Evolutionary conservation across 768 basidiomycete species (phyloP).

Genomic region (Suillus luteus): DNA sequence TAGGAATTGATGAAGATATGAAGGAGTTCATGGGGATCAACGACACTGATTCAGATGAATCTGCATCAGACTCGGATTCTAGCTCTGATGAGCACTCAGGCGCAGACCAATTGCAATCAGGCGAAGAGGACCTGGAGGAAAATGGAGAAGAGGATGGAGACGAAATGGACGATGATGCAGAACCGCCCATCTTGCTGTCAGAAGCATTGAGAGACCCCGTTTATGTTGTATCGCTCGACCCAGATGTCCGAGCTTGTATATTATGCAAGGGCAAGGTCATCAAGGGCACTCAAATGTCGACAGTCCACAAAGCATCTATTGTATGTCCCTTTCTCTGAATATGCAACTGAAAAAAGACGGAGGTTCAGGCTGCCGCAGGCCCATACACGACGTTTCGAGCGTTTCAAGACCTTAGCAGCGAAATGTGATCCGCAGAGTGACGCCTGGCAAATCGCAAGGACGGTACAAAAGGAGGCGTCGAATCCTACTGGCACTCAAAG

Average conservation of each 20-base stretch:
- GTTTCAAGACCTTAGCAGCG: conserved; percentile 46
- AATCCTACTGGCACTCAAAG: background rate
- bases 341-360: conserved; percentile 1
- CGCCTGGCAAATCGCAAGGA: conserved; percentile 45
- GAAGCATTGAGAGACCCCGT: conserved; percentile 67
- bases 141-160: conserved; percentile 31
- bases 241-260: conserved; percentile 59
- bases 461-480: conserved; percentile 13
- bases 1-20: conserved; percentile 64
- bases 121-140: conserved; percentile 21
- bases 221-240: conserved; percentile 56
- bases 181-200: conserved; percentile 51
- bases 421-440: conserved; percentile 44
- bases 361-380: conserved; percentile 42
- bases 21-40: conserved; percentile 66
- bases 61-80: conserved; percentile 50
- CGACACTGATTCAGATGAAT: conserved; percentile 76
- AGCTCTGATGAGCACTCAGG: conserved; percentile 31
- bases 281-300: conserved; percentile 57
- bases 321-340: conserved; percentile 45
- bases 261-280: conserved; percentile 75
- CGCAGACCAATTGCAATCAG: conserved; percentile 20
- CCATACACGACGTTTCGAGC: conserved; percentile 61
- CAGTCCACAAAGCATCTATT: conserved; percentile 60
- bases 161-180: conserved; percentile 32